Conservation (phyloP, 306 rosid species). For the Pyrus betulifolia region DNA sequence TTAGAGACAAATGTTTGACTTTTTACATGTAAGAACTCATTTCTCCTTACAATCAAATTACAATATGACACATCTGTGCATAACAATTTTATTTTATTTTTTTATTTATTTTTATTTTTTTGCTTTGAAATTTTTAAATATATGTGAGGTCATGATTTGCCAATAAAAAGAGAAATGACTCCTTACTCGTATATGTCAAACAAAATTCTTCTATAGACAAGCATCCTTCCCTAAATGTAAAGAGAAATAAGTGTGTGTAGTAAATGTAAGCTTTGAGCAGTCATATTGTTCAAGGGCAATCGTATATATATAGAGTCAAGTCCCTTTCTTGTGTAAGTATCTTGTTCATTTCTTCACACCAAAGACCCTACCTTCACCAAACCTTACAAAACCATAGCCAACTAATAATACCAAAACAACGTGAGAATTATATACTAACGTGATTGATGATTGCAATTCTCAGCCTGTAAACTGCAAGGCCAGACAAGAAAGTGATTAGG, state of each 20-base stretch:
- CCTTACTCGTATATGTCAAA: too few species aligned
- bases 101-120: too few species aligned
- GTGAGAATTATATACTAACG: neutral
- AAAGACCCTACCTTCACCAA: neutral
- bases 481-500: neutral
- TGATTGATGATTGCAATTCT: neutral
- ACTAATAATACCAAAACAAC: neutral
- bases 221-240: neutral
- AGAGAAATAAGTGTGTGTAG: neutral
- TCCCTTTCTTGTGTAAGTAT: neutral
- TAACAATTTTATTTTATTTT: too few species aligned
- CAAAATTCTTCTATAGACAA: neutral
- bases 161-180: too few species aligned
- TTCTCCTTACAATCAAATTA: too few species aligned
- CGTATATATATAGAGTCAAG: neutral
- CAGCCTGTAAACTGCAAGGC: neutral
- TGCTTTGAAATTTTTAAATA: too few species aligned
- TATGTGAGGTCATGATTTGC: too few species aligned
- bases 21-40: too few species aligned
- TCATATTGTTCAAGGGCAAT: neutral
- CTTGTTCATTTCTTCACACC: neutral
- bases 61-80: too few species aligned
- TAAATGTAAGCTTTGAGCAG: too few species aligned
- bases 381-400: neutral
- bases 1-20: too few species aligned